phyloP scores from a whole-genome alignment of 164 flowering plant genomes.

The Saururus chinensis region DNA sequence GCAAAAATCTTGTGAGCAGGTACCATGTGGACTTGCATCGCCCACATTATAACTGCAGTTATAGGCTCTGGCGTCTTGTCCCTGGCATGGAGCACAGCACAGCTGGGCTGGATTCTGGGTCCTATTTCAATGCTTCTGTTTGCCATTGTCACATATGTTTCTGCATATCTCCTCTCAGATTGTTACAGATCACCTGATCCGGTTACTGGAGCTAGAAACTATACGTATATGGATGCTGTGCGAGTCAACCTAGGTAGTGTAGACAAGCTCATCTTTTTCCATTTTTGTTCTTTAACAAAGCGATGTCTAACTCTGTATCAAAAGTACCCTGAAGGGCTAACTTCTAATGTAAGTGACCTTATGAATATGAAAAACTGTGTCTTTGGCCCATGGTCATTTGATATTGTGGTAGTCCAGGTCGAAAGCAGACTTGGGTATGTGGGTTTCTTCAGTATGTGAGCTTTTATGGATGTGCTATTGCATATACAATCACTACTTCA shows the following conservation, averaged over 20 bases:
- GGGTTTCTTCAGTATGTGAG: slow-evolving; percentile 33
- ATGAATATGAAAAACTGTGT: too few species aligned
- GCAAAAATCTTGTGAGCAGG: slow-evolving; percentile 22
- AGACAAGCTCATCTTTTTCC: slow-evolving; percentile 1
- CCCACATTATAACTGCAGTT: slow-evolving; percentile 75
- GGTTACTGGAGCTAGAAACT: slow-evolving; percentile 34
- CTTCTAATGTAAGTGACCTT: too few species aligned
- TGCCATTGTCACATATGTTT: slow-evolving; percentile 36
- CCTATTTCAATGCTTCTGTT: slow-evolving; percentile 42
- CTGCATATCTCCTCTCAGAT: slow-evolving; percentile 43
- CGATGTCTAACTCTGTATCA: too few species aligned
- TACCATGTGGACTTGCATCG: slow-evolving; percentile 50
- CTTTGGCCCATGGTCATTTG: too few species aligned
- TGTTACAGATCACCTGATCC: slow-evolving; percentile 53
- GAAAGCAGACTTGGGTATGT: slow-evolving; percentile 28
- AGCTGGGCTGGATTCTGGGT: slow-evolving; percentile 76
- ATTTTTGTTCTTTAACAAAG: background rate
- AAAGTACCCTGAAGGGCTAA: too few species aligned
- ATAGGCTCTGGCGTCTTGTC: slow-evolving; percentile 84
- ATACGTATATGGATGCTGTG: slow-evolving; percentile 54
- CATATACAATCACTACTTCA: slow-evolving; percentile 29
- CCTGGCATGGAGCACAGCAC: slow-evolving; percentile 65
- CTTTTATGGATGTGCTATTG: slow-evolving; percentile 29
- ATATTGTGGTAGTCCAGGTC: slow-evolving; percentile 13
- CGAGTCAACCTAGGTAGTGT: slow-evolving; percentile 37